Evolutionary conservation across 306 rosid genomes (phyloP).

Genomic region (Cyamopsis tetragonoloba): DNA sequence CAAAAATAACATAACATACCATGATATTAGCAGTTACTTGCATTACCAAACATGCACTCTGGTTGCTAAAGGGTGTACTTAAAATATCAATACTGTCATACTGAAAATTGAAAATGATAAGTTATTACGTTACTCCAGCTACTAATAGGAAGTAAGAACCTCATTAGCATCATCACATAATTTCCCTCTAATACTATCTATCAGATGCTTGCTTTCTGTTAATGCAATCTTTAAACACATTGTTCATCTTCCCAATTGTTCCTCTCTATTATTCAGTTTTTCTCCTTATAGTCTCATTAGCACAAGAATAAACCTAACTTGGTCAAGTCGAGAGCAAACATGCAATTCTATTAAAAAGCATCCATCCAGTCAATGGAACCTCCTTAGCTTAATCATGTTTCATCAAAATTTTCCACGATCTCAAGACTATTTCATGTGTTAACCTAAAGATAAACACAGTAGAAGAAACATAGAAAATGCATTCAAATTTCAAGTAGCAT

Average conservation of each 20-base stretch:
- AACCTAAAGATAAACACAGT: conserved; percentile 6
- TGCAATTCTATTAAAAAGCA: neutral
- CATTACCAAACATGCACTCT: neutral
- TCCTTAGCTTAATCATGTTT: conserved; percentile 16
- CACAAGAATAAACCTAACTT: neutral
- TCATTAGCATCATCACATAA: neutral
- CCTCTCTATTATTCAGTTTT: neutral
- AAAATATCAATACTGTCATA: neutral
- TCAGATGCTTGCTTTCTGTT: neutral
- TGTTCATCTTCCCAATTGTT: conserved; percentile 1
- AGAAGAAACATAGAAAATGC: neutral
- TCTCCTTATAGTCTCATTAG: neutral
- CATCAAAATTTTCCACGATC: conserved; percentile 16
- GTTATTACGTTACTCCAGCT: neutral
- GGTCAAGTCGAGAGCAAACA: neutral
- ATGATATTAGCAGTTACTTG: neutral
- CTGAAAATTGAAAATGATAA: neutral
- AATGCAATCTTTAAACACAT: conserved; percentile 8
- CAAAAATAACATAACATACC: neutral
- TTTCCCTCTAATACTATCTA: conserved; percentile 5
- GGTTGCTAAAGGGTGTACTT: neutral
- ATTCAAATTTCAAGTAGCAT: conserved; percentile 7
- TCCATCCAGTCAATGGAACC: conserved; percentile 1
- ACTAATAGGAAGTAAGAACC: neutral
- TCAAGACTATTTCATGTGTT: neutral